phyloP scores from a whole-genome alignment of 2,329 filamentous ascomycete species.

The Penicillium rolfsii region DNA sequence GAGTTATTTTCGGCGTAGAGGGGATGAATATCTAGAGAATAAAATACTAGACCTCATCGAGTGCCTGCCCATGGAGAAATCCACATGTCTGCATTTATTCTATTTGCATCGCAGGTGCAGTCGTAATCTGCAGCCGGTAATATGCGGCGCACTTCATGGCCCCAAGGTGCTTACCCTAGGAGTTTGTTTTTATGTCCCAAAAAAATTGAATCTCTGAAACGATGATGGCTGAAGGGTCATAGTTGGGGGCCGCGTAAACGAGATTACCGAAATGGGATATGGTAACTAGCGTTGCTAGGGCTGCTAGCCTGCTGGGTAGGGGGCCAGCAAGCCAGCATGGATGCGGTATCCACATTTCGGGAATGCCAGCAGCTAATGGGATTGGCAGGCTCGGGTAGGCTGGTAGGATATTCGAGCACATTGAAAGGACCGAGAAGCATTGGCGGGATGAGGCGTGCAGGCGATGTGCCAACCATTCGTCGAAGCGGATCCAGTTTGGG shows the following conservation, averaged over 20 bases:
- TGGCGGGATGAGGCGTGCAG: slow-evolving; percentile 1
- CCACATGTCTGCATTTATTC: slow-evolving; percentile 7
- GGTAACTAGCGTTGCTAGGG: neutral
- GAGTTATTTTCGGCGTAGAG: neutral
- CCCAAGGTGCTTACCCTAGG: slow-evolving; percentile 22
- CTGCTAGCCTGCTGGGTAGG: neutral
- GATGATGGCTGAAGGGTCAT: neutral
- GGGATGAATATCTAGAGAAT: neutral
- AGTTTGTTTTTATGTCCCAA: neutral
- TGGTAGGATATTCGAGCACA: neutral
- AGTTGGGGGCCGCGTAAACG: neutral
- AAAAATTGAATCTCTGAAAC: neutral
- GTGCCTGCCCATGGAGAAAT: neutral
- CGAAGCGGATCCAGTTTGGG: neutral
- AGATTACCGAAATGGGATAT: neutral
- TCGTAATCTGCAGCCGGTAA: slow-evolving; percentile 16
- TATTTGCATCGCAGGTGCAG: slow-evolving; percentile 17
- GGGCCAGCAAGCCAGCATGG: neutral
- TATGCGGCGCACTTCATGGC: slow-evolving; percentile 15
- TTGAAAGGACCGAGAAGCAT: neutral
- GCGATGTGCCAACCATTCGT: neutral
- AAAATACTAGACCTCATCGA: neutral
- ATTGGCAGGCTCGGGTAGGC: neutral
- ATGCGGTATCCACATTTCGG: neutral
- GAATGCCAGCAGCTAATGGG: neutral